Conservation (phyloP, 352 stramenopile genomes). For the Phytophthora melonis region DNA sequence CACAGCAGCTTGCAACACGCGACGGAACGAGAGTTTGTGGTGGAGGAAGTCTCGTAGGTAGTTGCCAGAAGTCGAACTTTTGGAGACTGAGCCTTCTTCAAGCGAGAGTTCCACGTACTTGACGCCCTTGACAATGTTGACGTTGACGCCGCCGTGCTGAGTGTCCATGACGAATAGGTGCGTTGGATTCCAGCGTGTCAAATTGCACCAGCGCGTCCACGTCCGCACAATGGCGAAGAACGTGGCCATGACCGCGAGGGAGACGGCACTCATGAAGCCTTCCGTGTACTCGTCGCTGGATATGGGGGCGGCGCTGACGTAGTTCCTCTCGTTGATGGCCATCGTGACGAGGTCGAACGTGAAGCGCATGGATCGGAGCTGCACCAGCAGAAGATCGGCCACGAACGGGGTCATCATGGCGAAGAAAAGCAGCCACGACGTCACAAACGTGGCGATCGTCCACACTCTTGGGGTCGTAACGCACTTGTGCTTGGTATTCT, state of each 20-base stretch:
- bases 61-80: not conserved
- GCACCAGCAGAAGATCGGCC: conserved; percentile 42
- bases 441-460: not conserved
- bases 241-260: not conserved
- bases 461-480: not conserved
- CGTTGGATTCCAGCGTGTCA: not conserved
- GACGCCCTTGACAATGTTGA: not conserved
- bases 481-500: not conserved
- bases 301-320: not conserved
- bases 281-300: not conserved
- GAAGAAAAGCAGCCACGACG: conserved; percentile 6
- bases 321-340: conserved; percentile 16
- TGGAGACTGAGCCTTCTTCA: not conserved
- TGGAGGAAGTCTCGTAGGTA: not conserved
- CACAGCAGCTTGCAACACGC: not conserved
- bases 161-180: not conserved
- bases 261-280: not conserved
- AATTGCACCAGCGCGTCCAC: not conserved
- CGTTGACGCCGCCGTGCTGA: not conserved
- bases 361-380: conserved; percentile 39
- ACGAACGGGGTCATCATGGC: conserved; percentile 29
- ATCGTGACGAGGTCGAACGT: conserved; percentile 49
- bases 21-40: not conserved
- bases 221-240: not conserved
- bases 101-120: not conserved